Conservation (phyloP, 495 filamentous ascomycete species). For the Neurospora sp. region DNA sequence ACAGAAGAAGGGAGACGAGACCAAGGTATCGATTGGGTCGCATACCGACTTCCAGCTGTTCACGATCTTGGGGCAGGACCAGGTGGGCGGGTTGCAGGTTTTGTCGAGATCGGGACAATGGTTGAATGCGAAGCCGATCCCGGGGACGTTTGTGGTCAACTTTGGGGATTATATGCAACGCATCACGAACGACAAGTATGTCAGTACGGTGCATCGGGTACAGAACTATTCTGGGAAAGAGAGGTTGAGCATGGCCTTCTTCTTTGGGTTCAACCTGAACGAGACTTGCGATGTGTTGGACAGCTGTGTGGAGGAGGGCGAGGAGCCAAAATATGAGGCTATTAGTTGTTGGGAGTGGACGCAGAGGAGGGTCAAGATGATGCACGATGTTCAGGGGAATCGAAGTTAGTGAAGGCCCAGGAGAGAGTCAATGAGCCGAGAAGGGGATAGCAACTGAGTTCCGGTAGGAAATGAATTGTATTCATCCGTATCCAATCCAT, state of each 20-base stretch:
- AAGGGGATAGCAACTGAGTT: too few relatives aligned
- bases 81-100: slow-evolving; percentile 44
- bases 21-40: slow-evolving; percentile 36
- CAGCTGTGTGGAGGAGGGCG: slow-evolving; percentile 39
- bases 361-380: slow-evolving; percentile 16
- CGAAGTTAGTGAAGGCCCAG: not conserved
- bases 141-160: slow-evolving; percentile 55
- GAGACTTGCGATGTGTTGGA: slow-evolving; percentile 40
- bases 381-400: slow-evolving; percentile 7
- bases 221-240: slow-evolving; percentile 36
- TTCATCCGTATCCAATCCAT: too few relatives aligned
- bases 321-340: slow-evolving; percentile 44
- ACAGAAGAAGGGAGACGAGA: not conserved
- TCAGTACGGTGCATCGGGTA: slow-evolving; percentile 52
- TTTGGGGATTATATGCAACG: slow-evolving; percentile 57
- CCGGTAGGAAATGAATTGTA: too few relatives aligned
- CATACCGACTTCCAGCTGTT: slow-evolving; percentile 56
- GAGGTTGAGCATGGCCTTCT: slow-evolving; percentile 51
- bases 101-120: slow-evolving; percentile 42
- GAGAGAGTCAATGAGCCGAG: too few relatives aligned
- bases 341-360: slow-evolving; percentile 44
- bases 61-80: slow-evolving; percentile 49
- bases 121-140: slow-evolving; percentile 45
- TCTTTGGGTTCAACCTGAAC: slow-evolving; percentile 42
- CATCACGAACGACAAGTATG: slow-evolving; percentile 51